Evolutionary conservation across 176 grass and related monocot genomes (phyloP), one percentile per base, ranked within the genome.

Genomic region (Miscanthus lutarioriparius): DNA sequence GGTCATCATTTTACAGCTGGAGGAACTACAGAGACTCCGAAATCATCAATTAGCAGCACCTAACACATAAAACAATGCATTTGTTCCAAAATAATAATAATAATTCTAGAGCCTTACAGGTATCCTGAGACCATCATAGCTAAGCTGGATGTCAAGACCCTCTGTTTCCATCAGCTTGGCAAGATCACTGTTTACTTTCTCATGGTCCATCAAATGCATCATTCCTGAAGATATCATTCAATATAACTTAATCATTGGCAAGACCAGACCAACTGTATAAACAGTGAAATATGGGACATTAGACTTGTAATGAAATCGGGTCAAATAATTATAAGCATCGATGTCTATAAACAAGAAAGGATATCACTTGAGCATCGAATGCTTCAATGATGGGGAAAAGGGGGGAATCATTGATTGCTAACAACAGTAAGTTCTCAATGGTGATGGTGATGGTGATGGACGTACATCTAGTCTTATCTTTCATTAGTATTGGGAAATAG

Each of bases 191-290:
- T 95, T 98, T 81, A 96, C 77, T 62, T 92, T 87, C 53, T 98
- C 89, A 76, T 98, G 96, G 85, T 98, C 91, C 96, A 96, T 94
- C 81, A 95, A 95, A 90, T 98, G 93, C 96, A 98, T 98, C 96
- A 98, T 95, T 74, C 96, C 93, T 98, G 48, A 78, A 80, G 76
- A 90, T 43, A 80, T 15, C 5, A 79, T 70, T 28, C 28, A 68
- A n/a, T 85, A 41, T 11, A 80, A 80, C 62, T 78, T 15, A 84
- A 86, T 85, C 41, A 78, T 65, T 48, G 74, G 62, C 35, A 83
- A 61, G 45, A 59, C 47, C 23, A 65, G 68, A 43, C 62, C 37
- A 84, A 86, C 10, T 78, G 27, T 69, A 81, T 69, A 78, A 91
- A 83, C 49, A 82, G 84, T n/a, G 38, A 51, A 84, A 91, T 9